Percentiles rank a stretch among this genome's conserved stretches.
phyloP scores from a whole-genome alignment of 2,329 filamentous ascomycete genomes.

The Aspergillus fumigatiaffinis region DNA sequence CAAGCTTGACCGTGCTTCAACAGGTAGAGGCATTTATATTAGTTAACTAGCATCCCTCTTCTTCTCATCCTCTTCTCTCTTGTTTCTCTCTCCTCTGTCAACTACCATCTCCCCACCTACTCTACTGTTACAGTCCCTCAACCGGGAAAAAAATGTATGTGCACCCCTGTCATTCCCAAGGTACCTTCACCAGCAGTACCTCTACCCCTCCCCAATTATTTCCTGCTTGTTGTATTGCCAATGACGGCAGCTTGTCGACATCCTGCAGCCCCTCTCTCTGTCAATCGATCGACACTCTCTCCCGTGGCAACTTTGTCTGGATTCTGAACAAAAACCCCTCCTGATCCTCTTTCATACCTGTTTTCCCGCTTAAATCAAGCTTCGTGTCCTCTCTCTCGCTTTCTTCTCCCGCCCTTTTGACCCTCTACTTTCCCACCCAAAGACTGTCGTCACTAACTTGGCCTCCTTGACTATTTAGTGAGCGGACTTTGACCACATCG shows the following conservation, averaged over 20 bases:
- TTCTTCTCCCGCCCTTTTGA: constrained; percentile 14
- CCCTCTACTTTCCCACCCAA: background rate
- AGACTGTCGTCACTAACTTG: background rate
- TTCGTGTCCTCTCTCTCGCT: constrained; percentile 8
- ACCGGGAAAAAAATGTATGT: background rate
- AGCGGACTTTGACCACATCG: background rate
- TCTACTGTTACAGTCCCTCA: constrained; percentile 3
- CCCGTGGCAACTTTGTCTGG: constrained; percentile 19
- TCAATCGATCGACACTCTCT: constrained; percentile 23
- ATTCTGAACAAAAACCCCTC: background rate
- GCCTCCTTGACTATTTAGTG: background rate
- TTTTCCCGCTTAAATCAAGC: constrained; percentile 15
- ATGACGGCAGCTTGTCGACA: constrained; percentile 31
- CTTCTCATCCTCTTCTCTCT: constrained; percentile 7
- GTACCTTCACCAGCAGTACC: background rate
- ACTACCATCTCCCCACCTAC: constrained; percentile 6
- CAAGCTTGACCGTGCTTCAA: background rate
- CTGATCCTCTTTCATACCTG: constrained; percentile 14
- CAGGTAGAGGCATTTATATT: constrained; percentile 2
- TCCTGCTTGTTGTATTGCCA: constrained; percentile 9
- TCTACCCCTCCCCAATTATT: background rate
- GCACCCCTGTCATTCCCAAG: background rate
- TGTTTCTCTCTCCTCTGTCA: constrained; percentile 8
- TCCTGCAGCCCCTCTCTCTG: constrained; percentile 7
- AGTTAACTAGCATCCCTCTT: background rate